phyloP scores from a whole-genome alignment of 352 stramenopile genomes.

The Phytopythium boreale region DNA sequence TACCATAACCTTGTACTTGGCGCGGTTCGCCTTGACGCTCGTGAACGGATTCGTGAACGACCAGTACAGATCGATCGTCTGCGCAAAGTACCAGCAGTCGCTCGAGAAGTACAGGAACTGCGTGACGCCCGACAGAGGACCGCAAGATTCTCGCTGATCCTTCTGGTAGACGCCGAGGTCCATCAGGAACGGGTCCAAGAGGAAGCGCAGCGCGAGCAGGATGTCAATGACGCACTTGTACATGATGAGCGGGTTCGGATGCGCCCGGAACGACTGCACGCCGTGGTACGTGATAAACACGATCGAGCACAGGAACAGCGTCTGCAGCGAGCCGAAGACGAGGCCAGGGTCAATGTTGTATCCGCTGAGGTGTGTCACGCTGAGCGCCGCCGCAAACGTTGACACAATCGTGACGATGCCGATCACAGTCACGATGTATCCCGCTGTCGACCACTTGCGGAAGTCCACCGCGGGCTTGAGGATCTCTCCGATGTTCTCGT shows the following conservation, averaged over 20 bases:
- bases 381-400: constrained; percentile 35
- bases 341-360: constrained; percentile 75
- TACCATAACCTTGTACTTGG: constrained; percentile 60
- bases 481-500: constrained; percentile 57
- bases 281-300: constrained; percentile 81
- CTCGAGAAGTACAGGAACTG: constrained; percentile 79
- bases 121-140: constrained; percentile 63
- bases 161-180: constrained; percentile 42
- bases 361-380: constrained; percentile 66
- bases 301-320: constrained; percentile 59
- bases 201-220: constrained; percentile 59
- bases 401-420: constrained; percentile 40
- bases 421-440: constrained; percentile 39
- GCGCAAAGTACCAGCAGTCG: constrained; percentile 82
- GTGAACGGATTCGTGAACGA: constrained; percentile 86
- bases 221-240: constrained; percentile 84
- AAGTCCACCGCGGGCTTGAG: constrained; percentile 41
- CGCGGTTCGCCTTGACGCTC: constrained; percentile 64
- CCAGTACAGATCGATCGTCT: constrained; percentile 71
- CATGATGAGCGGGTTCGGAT: constrained; percentile 82
- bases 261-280: constrained; percentile 69
- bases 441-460: constrained; percentile 46
- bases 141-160: constrained; percentile 31
- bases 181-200: constrained; percentile 64
- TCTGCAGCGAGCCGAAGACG: constrained; percentile 74